Evolutionary conservation across 2,329 filamentous ascomycete species (phyloP).

Genomic region (Escovopsis weberi): DNA sequence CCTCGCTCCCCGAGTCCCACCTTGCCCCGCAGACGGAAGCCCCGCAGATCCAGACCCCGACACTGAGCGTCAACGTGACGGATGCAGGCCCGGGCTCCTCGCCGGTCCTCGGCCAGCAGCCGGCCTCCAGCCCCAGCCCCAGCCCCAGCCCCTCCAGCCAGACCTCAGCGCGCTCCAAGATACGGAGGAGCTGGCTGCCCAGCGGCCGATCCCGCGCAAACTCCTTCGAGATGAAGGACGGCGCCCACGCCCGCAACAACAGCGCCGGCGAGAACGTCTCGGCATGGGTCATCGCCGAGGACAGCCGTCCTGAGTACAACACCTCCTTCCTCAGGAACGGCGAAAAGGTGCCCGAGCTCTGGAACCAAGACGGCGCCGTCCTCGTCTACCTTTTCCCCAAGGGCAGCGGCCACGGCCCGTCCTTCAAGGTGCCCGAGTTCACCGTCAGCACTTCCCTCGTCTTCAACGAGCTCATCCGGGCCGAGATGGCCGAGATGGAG

Average conservation of each 20-base stretch:
- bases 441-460: constrained; percentile 39
- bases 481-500: constrained; percentile 29
- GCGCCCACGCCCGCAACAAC: constrained; percentile 3
- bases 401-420: constrained; percentile 35
- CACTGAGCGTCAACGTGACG: neutral
- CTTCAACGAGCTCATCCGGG: constrained; percentile 37
- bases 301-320: constrained; percentile 41
- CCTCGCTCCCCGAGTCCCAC: constrained; percentile 8
- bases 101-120: constrained; percentile 16
- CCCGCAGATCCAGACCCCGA: constrained; percentile 2
- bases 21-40: constrained; percentile 12
- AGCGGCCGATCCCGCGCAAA: constrained; percentile 36
- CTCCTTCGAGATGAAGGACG: constrained; percentile 21
- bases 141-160: constrained; percentile 29
- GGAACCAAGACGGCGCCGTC: constrained; percentile 46
- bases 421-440: constrained; percentile 44
- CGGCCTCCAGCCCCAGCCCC: constrained; percentile 12
- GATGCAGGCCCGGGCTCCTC: neutral
- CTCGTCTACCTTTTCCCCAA: constrained; percentile 42
- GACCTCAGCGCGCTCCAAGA: constrained; percentile 6
- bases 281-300: constrained; percentile 43
- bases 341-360: constrained; percentile 51
- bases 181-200: constrained; percentile 40
- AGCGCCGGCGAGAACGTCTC: constrained; percentile 9
- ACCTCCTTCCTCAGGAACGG: constrained; percentile 33